Conservation (phyloP, 2,329 filamentous ascomycete species). For the Fusarium sp. region DNA sequence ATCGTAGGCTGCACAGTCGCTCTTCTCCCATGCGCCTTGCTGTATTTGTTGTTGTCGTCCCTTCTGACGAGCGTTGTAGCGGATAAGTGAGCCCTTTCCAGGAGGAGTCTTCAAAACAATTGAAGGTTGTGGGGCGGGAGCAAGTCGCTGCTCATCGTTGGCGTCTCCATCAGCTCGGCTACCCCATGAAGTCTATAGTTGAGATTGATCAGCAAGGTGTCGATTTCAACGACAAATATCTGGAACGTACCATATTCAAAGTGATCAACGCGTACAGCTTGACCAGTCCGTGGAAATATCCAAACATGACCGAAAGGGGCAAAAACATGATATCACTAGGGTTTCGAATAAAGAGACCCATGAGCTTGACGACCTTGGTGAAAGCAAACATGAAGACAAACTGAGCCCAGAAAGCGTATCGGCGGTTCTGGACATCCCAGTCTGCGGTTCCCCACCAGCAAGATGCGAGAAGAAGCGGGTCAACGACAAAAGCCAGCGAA, state of each 20-base stretch:
- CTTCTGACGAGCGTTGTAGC: constrained; percentile 61
- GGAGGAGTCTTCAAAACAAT: constrained; percentile 60
- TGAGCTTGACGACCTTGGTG: constrained; percentile 91
- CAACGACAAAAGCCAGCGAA: constrained; percentile 84
- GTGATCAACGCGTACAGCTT: constrained; percentile 90
- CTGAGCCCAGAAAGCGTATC: constrained; percentile 71
- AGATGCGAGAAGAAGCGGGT: constrained; percentile 78
- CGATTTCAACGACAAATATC: not conserved
- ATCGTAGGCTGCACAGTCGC: constrained; percentile 53
- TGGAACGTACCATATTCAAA: constrained; percentile 79
- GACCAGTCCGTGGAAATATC: constrained; percentile 92
- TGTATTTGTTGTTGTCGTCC: constrained; percentile 51
- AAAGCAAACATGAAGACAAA: constrained; percentile 81
- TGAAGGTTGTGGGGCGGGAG: constrained; percentile 58
- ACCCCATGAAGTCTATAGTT: constrained; percentile 87
- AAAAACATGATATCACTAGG: constrained; percentile 84
- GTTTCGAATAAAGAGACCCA: constrained; percentile 87
- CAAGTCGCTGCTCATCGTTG: constrained; percentile 80
- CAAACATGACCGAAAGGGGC: constrained; percentile 89
- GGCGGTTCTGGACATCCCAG: constrained; percentile 67
- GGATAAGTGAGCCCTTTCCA: constrained; percentile 59
- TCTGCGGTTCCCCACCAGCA: constrained; percentile 76
- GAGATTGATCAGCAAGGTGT: constrained; percentile 26
- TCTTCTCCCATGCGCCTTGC: constrained; percentile 51
- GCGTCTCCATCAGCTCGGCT: constrained; percentile 92